A percentile compares a stretch with the other conserved stretches of the same genome.
These are phyloP conservation scores for Byssothecium circinans DNA, from an alignment of 2,329 filamentous ascomycete species.

Conservation along the genomic window DNA sequence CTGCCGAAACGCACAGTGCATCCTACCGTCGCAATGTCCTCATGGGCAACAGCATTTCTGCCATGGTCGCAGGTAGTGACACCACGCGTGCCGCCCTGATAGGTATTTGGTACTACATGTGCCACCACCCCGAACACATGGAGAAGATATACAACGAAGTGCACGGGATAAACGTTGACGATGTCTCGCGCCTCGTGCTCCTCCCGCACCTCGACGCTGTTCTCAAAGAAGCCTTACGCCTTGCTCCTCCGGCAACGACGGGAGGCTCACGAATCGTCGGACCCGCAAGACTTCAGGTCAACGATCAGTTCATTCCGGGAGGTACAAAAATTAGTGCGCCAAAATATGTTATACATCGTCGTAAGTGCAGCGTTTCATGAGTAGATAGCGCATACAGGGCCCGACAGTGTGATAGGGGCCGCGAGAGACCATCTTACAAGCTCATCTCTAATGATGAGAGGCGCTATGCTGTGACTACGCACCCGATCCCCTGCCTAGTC, in stretches of 20 bases:
- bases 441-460: constrained; percentile 13
- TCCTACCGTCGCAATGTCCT: constrained; percentile 4
- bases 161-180: constrained; percentile 1
- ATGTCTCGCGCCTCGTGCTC: constrained; percentile 4
- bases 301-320: constrained; percentile 16
- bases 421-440: background rate
- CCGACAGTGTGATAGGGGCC: no score
- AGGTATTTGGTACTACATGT: constrained; percentile 11
- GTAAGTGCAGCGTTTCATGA: no score
- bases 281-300: constrained; percentile 13
- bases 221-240: constrained; percentile 18
- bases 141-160: constrained; percentile 11
- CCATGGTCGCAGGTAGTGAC: constrained; percentile 16
- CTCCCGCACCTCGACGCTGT: constrained; percentile 19
- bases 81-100: constrained; percentile 16
- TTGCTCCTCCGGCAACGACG: constrained; percentile 16
- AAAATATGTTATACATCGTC: constrained; percentile 16
- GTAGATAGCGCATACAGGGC: no score
- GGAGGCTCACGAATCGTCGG: constrained; percentile 11
- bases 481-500: constrained; percentile 27
- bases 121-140: constrained; percentile 11
- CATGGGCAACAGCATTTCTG: constrained; percentile 7
- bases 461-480: constrained; percentile 19
- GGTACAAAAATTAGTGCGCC: constrained; percentile 14
- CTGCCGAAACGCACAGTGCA: background rate